A percentile compares a stretch with the other conserved stretches of the same genome.
Conservation (phyloP, 179 eudicot genomes). For the Silene noctiflora region DNA sequence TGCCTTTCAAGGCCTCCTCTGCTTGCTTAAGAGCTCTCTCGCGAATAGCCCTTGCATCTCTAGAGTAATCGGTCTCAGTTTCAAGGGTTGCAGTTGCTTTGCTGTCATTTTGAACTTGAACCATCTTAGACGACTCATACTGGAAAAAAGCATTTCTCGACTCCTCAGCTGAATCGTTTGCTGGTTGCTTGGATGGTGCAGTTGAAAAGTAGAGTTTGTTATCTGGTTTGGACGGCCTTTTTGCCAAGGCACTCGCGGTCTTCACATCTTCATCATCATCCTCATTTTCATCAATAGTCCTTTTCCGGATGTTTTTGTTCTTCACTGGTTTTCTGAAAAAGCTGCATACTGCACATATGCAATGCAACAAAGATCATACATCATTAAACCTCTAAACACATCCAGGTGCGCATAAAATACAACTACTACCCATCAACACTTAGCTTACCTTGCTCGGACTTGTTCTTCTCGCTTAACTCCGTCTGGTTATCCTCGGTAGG, state of each 20-base stretch:
- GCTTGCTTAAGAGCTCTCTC: conserved; percentile 47
- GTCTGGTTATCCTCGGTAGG: conserved; percentile 20
- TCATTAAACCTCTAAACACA: background rate
- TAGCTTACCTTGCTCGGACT: conserved; percentile 29
- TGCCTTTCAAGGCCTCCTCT: conserved; percentile 36
- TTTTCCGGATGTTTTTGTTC: conserved; percentile 75
- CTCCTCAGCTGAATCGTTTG: conserved; percentile 37
- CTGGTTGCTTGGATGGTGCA: conserved; percentile 41
- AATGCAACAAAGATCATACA: background rate
- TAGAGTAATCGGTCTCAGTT: conserved; percentile 77
- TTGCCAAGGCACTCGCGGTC: conserved; percentile 32
- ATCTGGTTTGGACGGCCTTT: conserved; percentile 40
- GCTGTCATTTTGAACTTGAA: conserved; percentile 70
- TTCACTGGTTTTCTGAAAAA: conserved; percentile 71
- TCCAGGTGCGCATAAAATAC: background rate
- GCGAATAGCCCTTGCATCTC: conserved; percentile 68
- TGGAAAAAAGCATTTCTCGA: conserved; percentile 46
- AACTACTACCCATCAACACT: background rate
- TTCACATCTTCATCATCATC: conserved; percentile 45
- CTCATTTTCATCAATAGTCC: conserved; percentile 42
- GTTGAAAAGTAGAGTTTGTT: conserved; percentile 63
- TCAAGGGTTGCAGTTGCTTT: conserved; percentile 87
- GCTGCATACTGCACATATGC: conserved; percentile 56
- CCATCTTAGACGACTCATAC: conserved; percentile 72
- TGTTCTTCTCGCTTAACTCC: conserved; percentile 22